Percentiles rank a stretch among this genome's conserved stretches.
These are phyloP conservation scores for Phialophora tarda DNA, from an alignment of 2,329 filamentous ascomycete genomes.

Conservation along the genomic window DNA sequence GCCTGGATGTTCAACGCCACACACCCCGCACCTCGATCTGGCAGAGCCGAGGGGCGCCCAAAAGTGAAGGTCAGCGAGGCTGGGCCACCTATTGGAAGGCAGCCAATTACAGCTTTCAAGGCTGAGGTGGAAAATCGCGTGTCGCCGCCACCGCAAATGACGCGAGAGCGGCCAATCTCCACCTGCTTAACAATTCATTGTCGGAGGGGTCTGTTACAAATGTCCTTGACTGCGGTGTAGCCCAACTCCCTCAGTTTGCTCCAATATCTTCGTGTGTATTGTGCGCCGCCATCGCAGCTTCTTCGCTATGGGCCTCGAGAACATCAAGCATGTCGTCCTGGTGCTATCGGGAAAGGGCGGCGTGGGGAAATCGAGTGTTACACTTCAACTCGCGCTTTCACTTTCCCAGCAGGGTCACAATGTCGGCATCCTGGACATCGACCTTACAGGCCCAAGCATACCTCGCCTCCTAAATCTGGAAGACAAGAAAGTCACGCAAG, in stretches of 20 bases:
- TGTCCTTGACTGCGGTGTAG: constrained; percentile 1
- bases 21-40: constrained; percentile 15
- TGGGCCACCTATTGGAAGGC: background rate
- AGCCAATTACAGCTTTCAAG: constrained; percentile 12
- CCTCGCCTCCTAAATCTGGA: constrained; percentile 93
- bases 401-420: constrained; percentile 83
- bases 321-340: constrained; percentile 44
- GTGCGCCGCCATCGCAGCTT: background rate
- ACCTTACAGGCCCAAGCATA: constrained; percentile 94
- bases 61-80: background rate
- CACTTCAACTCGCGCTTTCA: constrained; percentile 90
- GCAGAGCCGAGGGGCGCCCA: background rate
- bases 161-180: constrained; percentile 20
- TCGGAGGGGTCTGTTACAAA: constrained; percentile 1
- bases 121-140: constrained; percentile 12
- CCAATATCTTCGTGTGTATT: background rate
- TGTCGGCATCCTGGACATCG: constrained; percentile 93
- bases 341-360: constrained; percentile 96
- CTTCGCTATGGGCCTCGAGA: constrained; percentile 37
- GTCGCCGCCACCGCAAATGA: background rate
- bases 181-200: constrained; percentile 27
- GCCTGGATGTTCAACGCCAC: constrained; percentile 24
- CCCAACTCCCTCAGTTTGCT: background rate
- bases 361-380: constrained; percentile 97
- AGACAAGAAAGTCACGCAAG: constrained; percentile 84